These are phyloP conservation scores for Arachis stenosperma DNA, from an alignment of 306 rosid species.

Conservation along the genomic window DNA sequence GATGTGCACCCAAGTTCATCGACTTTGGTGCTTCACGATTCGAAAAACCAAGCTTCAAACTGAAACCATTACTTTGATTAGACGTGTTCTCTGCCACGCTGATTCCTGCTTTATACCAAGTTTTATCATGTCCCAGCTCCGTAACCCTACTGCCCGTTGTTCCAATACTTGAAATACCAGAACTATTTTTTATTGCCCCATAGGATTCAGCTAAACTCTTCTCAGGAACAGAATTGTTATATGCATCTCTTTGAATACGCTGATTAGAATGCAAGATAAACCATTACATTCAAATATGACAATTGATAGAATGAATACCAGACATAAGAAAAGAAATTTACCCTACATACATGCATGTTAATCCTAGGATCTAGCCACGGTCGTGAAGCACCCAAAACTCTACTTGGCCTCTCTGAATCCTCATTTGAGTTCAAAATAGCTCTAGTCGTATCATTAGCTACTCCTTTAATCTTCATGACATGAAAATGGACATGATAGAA, in stretches of 20 bases:
- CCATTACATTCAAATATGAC: conserved; percentile 34
- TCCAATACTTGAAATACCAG: conserved; percentile 60
- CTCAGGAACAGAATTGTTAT: conserved; percentile 62
- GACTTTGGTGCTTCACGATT: conserved; percentile 64
- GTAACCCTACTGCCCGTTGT: conserved; percentile 55
- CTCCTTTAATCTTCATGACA: conserved; percentile 68
- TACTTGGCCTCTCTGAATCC: conserved; percentile 56
- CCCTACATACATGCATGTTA: conserved; percentile 59
- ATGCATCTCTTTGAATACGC: conserved; percentile 57
- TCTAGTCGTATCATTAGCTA: conserved; percentile 57
- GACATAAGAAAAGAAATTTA: conserved; percentile 10
- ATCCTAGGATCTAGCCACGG: conserved; percentile 69
- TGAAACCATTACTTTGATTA: conserved; percentile 74
- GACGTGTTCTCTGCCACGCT: conserved; percentile 56
- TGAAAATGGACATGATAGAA: conserved; percentile 29
- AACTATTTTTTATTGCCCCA: conserved; percentile 64
- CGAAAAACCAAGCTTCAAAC: conserved; percentile 57
- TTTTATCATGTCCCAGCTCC: conserved; percentile 62
- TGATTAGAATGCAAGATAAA: conserved; percentile 68
- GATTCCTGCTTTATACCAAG: conserved; percentile 59
- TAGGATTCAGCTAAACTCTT: conserved; percentile 58
- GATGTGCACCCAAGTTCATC: conserved; percentile 52
- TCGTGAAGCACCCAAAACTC: conserved; percentile 58
- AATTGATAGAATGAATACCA: neutral
- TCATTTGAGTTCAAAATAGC: conserved; percentile 54